phyloP scores from a whole-genome alignment of 306 rosid genomes.

The Sphenostylis stenocarpa region DNA sequence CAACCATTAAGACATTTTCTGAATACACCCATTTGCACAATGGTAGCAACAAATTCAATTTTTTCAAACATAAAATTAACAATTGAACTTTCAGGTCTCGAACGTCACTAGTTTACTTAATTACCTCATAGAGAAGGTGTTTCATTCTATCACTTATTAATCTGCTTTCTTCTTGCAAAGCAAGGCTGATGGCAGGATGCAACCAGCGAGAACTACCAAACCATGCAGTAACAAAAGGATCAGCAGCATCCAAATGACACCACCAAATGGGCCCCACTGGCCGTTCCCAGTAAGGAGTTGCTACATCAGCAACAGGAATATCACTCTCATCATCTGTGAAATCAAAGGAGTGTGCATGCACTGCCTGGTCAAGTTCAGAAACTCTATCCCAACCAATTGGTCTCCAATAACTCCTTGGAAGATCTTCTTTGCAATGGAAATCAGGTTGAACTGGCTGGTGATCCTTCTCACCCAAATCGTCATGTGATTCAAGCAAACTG shows the following conservation, averaged over 20 bases:
- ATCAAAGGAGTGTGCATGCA: slow-evolving; percentile 29
- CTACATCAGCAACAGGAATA: slow-evolving; percentile 63
- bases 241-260: slow-evolving; percentile 83
- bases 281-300: slow-evolving; percentile 77
- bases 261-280: slow-evolving; percentile 93
- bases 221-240: slow-evolving; percentile 66
- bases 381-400: slow-evolving; percentile 67
- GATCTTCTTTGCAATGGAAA: slow-evolving; percentile 26
- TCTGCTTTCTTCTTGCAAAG: slow-evolving; percentile 72
- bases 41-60: background rate
- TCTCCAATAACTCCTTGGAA: slow-evolving; percentile 53
- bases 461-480: slow-evolving; percentile 7
- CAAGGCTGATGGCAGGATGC: slow-evolving; percentile 84
- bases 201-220: slow-evolving; percentile 75
- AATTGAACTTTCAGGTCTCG: background rate
- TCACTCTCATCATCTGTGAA: slow-evolving; percentile 45
- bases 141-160: slow-evolving; percentile 84
- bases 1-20: background rate
- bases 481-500: slow-evolving; percentile 15
- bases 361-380: slow-evolving; percentile 53
- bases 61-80: background rate
- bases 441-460: background rate
- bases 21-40: background rate
- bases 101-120: background rate
- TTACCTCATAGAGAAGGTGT: slow-evolving; percentile 82